phyloP scores from a whole-genome alignment of 1,139 yeast genomes.

The Blastobotrys elegans region DNA sequence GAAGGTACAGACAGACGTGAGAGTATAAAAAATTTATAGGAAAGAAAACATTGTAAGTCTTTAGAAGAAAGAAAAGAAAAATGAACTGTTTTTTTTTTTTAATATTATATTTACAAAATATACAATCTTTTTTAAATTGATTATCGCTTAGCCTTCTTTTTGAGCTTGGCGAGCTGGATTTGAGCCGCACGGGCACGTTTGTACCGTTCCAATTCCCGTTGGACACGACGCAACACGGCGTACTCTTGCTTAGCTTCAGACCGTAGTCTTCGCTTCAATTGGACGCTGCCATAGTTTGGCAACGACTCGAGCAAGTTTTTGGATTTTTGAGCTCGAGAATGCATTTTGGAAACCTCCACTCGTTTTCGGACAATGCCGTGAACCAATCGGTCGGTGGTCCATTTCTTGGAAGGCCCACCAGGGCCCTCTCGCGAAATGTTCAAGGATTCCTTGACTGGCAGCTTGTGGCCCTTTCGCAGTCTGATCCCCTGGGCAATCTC shows the following conservation, averaged over 20 bases:
- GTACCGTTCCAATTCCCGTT: constrained; percentile 16
- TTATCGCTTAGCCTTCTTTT: constrained; percentile 8
- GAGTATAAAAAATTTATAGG: constrained; percentile 19
- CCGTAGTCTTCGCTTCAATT: constrained; percentile 14
- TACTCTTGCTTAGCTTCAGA: constrained; percentile 14
- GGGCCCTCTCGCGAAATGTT: constrained; percentile 9
- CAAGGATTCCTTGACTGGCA: not conserved
- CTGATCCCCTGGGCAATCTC: constrained; percentile 7
- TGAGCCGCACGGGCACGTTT: constrained; percentile 14
- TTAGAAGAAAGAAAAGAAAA: not conserved
- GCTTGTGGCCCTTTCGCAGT: constrained; percentile 4
- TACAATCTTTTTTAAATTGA: not conserved
- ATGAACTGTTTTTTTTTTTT: not conserved
- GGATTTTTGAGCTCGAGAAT: constrained; percentile 13
- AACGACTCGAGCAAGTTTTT: constrained; percentile 9
- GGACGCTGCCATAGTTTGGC: constrained; percentile 13
- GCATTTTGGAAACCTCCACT: constrained; percentile 7
- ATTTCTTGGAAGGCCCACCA: constrained; percentile 17
- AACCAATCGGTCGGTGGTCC: constrained; percentile 10
- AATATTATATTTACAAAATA: not conserved
- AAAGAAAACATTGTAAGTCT: no score
- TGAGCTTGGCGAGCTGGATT: constrained; percentile 6
- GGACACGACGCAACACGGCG: constrained; percentile 16
- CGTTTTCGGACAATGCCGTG: constrained; percentile 11
- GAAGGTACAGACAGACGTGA: constrained; percentile 24